Evolutionary conservation across 1,284 basidiomycete species (phyloP).

Genomic region (Papiliotrema fonsecae): DNA sequence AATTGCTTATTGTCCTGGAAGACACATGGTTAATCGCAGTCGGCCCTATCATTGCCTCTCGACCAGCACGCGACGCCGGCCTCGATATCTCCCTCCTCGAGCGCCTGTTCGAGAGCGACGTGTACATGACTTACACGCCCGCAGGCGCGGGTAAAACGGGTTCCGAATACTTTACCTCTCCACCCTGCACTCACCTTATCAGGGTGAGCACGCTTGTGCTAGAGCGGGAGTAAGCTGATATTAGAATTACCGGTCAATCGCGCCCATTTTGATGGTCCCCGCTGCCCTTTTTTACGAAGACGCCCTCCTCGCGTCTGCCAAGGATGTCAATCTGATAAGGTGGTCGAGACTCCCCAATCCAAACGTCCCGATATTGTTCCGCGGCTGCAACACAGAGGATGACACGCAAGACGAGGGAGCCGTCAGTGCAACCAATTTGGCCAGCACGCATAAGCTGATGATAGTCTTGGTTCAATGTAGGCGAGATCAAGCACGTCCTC

Average conservation of each 20-base stretch:
- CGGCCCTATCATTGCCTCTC: slow-evolving; percentile 41
- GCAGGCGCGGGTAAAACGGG: too few relatives aligned
- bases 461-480: slow-evolving; percentile 21
- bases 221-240: neutral
- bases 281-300: slow-evolving; percentile 48
- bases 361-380: slow-evolving; percentile 40
- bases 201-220: slow-evolving; percentile 3
- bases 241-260: slow-evolving; percentile 47
- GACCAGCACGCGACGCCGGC: slow-evolving; percentile 31
- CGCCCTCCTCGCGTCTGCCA: slow-evolving; percentile 35
- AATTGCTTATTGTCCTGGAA: neutral
- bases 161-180: too few relatives aligned
- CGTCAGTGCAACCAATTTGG: neutral
- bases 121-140: slow-evolving; percentile 31
- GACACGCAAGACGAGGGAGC: slow-evolving; percentile 43
- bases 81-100: slow-evolving; percentile 47
- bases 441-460: neutral
- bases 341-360: slow-evolving; percentile 38
- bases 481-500: slow-evolving; percentile 33
- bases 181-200: slow-evolving; percentile 15
- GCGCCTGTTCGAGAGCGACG: slow-evolving; percentile 31
- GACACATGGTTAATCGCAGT: slow-evolving; percentile 12
- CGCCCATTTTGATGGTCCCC: slow-evolving; percentile 45
- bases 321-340: slow-evolving; percentile 20
- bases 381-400: slow-evolving; percentile 35